A percentile compares a stretch with the other conserved stretches of the same genome.
phyloP scores from a whole-genome alignment of 331 rosid genomes.

The Acacia concinna region DNA sequence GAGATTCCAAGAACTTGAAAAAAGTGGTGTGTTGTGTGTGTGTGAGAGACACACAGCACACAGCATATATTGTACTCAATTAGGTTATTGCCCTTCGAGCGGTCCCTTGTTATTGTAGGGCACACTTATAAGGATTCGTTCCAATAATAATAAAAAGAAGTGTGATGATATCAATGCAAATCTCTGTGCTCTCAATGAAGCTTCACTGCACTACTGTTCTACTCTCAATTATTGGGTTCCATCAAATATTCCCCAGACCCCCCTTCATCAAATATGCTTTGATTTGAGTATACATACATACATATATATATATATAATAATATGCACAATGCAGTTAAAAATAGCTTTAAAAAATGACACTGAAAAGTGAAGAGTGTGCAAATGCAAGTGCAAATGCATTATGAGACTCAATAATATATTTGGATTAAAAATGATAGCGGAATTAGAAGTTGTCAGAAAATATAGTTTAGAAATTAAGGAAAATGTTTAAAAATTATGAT shows the following conservation, averaged over 20 bases:
- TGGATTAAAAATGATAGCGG: too few species aligned
- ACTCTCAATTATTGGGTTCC: constrained; percentile 41
- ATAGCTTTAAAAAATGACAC: background rate
- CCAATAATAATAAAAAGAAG: constrained; percentile 16
- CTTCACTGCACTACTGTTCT: constrained; percentile 18
- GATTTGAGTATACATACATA: background rate
- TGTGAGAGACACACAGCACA: background rate
- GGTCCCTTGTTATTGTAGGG: constrained; percentile 16
- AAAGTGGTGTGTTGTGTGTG: background rate
- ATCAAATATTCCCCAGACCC: background rate
- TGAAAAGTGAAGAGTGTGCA: background rate
- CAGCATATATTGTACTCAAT: background rate
- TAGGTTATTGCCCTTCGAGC: constrained; percentile 4
- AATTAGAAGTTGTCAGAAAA: too few species aligned
- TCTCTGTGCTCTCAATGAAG: constrained; percentile 37
- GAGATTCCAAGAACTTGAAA: constrained; percentile 4
- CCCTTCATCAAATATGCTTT: background rate
- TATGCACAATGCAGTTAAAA: background rate
- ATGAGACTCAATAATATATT: background rate
- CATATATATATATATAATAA: too few species aligned
- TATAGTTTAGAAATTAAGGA: too few species aligned
- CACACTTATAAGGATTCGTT: constrained; percentile 29
- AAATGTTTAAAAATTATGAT: too few species aligned
- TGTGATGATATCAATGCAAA: constrained; percentile 17
- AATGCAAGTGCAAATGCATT: background rate